Base-by-base conservation (phyloP, 495 filamentous ascomycete genomes). In the Trichoderma gamsii region DNA sequence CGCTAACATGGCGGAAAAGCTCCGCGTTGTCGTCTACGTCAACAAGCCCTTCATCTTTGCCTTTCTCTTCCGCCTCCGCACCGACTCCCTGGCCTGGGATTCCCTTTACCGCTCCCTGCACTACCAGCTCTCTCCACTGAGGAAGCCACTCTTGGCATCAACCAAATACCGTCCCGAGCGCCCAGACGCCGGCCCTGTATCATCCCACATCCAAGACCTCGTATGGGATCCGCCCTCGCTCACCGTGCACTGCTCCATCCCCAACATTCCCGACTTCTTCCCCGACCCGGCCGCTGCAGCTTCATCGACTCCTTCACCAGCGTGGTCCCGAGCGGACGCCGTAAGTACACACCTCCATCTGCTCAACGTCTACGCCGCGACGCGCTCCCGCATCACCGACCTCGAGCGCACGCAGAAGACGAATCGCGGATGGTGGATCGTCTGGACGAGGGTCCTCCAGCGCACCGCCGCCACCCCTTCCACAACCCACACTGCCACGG, bases 321-420 rank as follows among this genome's bases (percentile, higher is more conserved):
- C 76, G 5, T 94, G 90, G 92, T 88, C 85, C n/a, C 86, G 95
- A 8, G 79, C 89, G 27, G 95, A 99, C 73, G 92, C 92, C n/a
- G 82, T 99, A 68, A 93, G 90, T 74, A 92, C 96, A 1, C 92
- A 98, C 76, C 88, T 85, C 64, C 89, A 96, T 70, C 88, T 98
- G 41, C 79, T 99, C 16, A 87, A 85, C 70, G 94, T 90, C 41
- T 87, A 92, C 72, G 77, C 79, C 27, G 83, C 86, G 38, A 91
- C 91, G 23, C 83, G 84, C 15, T 78, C 79, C 21, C 79, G 85
- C 13, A 71, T 78, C 1, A 76, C 82, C 16, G 92, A 94, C 72
- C 75, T 89, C 8, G 96, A 98, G 77, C 80, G 90, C n/a, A 97
- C 90, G 15, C 91, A 88, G 77, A 96, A 97, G 82, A 98, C 93